Conservation (phyloP, 208 protist genomes). For the Phytomonas sp. region DNA sequence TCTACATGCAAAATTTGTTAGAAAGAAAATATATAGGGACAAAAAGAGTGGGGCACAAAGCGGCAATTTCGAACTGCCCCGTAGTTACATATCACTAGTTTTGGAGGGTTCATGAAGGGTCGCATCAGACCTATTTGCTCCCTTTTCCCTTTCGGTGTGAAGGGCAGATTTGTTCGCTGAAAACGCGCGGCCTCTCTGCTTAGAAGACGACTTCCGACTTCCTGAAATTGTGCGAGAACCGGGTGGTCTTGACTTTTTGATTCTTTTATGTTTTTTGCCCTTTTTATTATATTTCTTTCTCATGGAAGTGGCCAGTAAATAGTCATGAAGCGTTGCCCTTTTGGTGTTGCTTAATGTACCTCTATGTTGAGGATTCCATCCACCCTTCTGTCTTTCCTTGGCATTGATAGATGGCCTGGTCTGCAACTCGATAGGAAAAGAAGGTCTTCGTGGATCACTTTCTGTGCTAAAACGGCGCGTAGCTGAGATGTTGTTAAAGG, state of each 20-base stretch:
- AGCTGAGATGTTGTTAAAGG: not conserved
- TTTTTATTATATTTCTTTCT: not conserved
- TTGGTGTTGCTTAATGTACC: not conserved
- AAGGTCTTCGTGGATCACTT: not conserved
- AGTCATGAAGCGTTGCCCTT: not conserved
- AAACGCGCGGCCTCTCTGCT: not conserved
- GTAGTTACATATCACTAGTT: not conserved
- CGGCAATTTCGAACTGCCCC: not conserved
- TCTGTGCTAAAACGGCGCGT: not conserved
- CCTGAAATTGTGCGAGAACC: not conserved
- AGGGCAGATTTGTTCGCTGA: not conserved
- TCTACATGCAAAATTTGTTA: conserved; percentile 2
- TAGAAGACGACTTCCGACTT: not conserved
- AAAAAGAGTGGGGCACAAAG: not conserved
- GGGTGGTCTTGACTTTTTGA: not conserved
- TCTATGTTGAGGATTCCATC: not conserved
- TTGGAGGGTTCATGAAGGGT: not conserved
- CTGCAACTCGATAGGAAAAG: not conserved
- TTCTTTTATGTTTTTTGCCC: not conserved
- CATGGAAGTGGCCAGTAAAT: not conserved
- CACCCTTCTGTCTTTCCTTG: not conserved
- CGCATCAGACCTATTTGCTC: not conserved
- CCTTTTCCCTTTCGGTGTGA: not conserved
- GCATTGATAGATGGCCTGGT: not conserved
- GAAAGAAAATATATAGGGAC: not conserved